Conservation (phyloP, 345 rosid species). For the Arabidopsis suecica region DNA sequence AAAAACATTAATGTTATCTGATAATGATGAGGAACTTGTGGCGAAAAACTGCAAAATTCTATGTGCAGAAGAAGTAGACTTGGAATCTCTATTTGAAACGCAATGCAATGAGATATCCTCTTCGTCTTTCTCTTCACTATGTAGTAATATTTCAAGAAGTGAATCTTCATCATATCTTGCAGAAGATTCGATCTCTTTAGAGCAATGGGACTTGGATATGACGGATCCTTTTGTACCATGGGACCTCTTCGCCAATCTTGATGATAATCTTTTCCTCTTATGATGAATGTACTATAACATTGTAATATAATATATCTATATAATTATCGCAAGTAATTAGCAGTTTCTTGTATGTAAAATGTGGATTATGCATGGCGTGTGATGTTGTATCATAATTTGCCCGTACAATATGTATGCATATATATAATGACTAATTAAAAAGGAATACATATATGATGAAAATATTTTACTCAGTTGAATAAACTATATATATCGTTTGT, state of each 20-base stretch:
- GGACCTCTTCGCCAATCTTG: slow-evolving; percentile 59
- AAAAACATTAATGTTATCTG: slow-evolving; percentile 10
- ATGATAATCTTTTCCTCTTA: slow-evolving; percentile 49
- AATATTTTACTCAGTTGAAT: neutral
- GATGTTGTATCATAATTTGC: slow-evolving; percentile 18
- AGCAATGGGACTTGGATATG: slow-evolving; percentile 59
- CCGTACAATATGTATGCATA: slow-evolving; percentile 4
- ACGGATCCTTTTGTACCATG: slow-evolving; percentile 67
- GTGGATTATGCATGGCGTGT: slow-evolving; percentile 31
- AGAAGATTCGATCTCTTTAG: slow-evolving; percentile 42
- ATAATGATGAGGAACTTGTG: slow-evolving; percentile 35
- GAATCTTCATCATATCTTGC: slow-evolving; percentile 49
- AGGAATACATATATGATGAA: neutral
- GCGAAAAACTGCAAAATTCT: slow-evolving; percentile 48
- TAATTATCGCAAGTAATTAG: slow-evolving; percentile 1
- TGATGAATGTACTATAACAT: slow-evolving; percentile 36
- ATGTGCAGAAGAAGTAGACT: slow-evolving; percentile 49
- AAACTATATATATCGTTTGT: neutral
- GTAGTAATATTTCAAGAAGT: slow-evolving; percentile 36
- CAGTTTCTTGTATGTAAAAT: slow-evolving; percentile 36
- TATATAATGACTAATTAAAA: neutral
- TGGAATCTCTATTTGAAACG: slow-evolving; percentile 41
- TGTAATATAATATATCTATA: slow-evolving; percentile 15
- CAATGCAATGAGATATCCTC: slow-evolving; percentile 50
- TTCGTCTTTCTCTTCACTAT: slow-evolving; percentile 44